Base-by-base conservation (phyloP, 495 filamentous ascomycete genomes). In the Trichoderma parareesei region DNA sequence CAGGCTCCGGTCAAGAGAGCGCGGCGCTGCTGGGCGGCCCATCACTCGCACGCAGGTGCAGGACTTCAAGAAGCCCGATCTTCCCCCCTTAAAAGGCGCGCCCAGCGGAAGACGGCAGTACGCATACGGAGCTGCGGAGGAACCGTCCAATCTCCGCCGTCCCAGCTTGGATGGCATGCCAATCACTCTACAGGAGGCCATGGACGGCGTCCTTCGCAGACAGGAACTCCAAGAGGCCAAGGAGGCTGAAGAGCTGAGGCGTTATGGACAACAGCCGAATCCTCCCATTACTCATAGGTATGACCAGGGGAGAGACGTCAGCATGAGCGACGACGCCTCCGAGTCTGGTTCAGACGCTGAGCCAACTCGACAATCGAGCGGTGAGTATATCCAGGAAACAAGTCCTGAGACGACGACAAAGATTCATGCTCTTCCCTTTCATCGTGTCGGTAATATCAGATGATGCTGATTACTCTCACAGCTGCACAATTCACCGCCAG, bases 201-300 rank as follows among this genome's bases (percentile, higher is more conserved):
- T 63, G 40, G 14, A 44, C 9, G 18, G 20, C 27, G 18, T 63
- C 33, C 61, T 63, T 43, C 38, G 27, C 4, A 42, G 61, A 33
- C 61, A 63, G 42, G 61, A 48, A 33, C 46, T n/a, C 1, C 61
- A 44, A 18, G 61, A 62, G 41, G 61, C 38, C 18, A 38, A 41
- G 13, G 38, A 62, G 13, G 35, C 38, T 6, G 14, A 5, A n/a
- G 41, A 62, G 38, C 38, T 41, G 4, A 13, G 27, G 38, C 40
- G 40, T 41, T 11, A 41, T 41, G 6, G 46, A 49, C 46, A 18
- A 9, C 46, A 49, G 4, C 10, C 14, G 7, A 57, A 37, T 3
- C 27, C 20, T 18, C 53, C 35, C 13, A 37, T 10, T 6, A 14
- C 27, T 37, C 53, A 13, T 37, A 20, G 53, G 16, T 57, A 57